Evolutionary conservation across 192 early-diverging fungal species (phyloP).

Genomic region (Glomus cerebriforme): DNA sequence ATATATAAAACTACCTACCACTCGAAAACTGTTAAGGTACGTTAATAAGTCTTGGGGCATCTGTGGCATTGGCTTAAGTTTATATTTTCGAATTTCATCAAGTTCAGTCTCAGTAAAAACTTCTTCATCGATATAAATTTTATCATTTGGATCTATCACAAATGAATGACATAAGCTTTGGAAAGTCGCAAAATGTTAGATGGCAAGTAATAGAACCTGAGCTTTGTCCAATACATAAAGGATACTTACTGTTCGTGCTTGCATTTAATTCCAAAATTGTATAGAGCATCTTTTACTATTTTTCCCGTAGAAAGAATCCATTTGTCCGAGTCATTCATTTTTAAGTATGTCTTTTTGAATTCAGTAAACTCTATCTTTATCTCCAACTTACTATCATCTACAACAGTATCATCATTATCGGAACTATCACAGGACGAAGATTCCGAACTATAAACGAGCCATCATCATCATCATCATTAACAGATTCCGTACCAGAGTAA

Average conservation of each 20-base stretch:
- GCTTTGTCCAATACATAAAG: neutral
- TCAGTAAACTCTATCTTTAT: too few species aligned
- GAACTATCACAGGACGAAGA: too few species aligned
- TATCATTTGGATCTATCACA: constrained; percentile 2
- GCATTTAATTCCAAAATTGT: constrained; percentile 29
- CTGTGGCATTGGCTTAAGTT: constrained; percentile 4
- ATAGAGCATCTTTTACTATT: constrained; percentile 31
- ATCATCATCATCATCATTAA: too few species aligned
- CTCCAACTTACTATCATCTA: too few species aligned
- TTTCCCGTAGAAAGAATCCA: constrained; percentile 35
- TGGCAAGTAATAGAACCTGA: neutral
- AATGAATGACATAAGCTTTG: constrained; percentile 1
- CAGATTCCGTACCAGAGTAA: too few species aligned
- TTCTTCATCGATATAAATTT: constrained; percentile 30
- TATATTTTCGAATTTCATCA: constrained; percentile 31
- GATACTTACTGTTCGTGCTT: neutral
- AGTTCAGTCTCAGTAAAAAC: constrained; percentile 33
- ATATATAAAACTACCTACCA: constrained; percentile 24
- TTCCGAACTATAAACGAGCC: too few species aligned
- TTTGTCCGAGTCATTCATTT: constrained; percentile 30
- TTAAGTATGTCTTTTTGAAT: constrained; percentile 15
- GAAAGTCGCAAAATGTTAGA: neutral
- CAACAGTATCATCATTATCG: too few species aligned
- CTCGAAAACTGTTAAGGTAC: constrained; percentile 24
- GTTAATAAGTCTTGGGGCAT: constrained; percentile 20